Base-by-base conservation (phyloP, 306 rosid species). In the Vigna trinervia region DNA sequence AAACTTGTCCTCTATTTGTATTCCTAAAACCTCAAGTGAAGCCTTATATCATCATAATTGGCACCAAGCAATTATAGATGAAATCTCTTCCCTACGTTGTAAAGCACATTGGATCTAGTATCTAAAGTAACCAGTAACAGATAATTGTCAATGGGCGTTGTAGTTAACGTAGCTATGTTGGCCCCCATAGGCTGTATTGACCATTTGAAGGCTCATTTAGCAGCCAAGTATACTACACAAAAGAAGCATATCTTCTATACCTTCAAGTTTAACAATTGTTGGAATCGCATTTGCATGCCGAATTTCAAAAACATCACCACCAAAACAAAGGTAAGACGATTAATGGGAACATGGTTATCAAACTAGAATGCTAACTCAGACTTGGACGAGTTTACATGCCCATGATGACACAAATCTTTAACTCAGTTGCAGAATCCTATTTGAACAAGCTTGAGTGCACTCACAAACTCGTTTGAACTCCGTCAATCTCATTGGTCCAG, bases 241-340 rank as follows among this genome's bases (percentile, higher is more conserved):
- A 30, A 36, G 8, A 36, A 36, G 39, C 39, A 36, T 36, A 19
- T 52, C 12, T 10, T 71, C 13, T 34, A 12, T 17, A 71, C 19
- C 58, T 50, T 52, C 50, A 52, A 51, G 63, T 32, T 48, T 19
- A 51, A 5, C 66, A 73, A 58, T 41, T 8, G 12, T 41, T 8
- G 46, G 46, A 9, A 8, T 41, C 2, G 46, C 46, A 41, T 41
- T 15, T 23, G 45, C 67, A 63, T 47, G 45, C 32, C 34, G n/a
- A 50, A 32, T 30, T 15, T 43, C 78, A 43, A 3, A 78, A 32
- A 58, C 63, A 46, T 19, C 36, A 69, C 52, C 52, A 59, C 17
- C 58, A 19, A 58, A 36, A 53, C 47, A 39, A 41, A 61, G 39
- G 5, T 43, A 63, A 7, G 19, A 41, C 26, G 51, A 41, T 73